Conservation (phyloP, 371 early-diverging fungal species). For the Catenaria anguillulae region DNA sequence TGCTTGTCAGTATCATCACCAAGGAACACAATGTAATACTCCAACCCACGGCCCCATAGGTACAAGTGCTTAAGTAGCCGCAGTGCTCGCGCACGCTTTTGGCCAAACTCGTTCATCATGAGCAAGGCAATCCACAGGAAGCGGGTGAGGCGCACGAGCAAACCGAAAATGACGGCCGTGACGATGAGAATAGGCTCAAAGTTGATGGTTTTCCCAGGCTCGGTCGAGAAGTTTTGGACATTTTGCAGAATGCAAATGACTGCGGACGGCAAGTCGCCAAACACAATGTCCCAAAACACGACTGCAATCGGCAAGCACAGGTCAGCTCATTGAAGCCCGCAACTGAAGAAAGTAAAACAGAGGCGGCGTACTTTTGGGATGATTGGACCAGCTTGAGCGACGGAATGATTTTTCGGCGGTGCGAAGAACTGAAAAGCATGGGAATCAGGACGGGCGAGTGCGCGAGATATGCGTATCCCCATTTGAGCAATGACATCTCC, state of each 20-base stretch:
- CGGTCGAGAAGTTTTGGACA: not conserved
- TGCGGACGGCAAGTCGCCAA: conserved; percentile 5
- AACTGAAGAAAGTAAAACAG: not conserved
- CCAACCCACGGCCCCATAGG: conserved; percentile 4
- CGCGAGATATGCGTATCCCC: conserved; percentile 2
- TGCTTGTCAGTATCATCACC: conserved; percentile 4
- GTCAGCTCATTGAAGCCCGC: not conserved
- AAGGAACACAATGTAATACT: conserved; percentile 4
- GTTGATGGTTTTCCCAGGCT: not conserved
- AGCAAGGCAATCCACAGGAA: not conserved
- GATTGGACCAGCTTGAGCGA: not conserved
- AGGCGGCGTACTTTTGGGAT: not conserved
- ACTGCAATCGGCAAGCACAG: not conserved
- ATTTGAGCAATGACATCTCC: not conserved
- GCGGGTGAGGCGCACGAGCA: not conserved
- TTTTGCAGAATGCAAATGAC: not conserved
- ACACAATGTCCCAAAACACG: conserved; percentile 5
- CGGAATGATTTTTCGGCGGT: not conserved
- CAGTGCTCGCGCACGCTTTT: not conserved
- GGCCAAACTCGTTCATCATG: conserved; percentile 5
- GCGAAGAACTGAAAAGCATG: not conserved
- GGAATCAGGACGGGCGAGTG: conserved; percentile 4
- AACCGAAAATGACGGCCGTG: not conserved
- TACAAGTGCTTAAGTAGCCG: not conserved
- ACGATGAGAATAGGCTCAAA: not conserved